Conservation (phyloP, 768 basidiomycete genomes). For the Tulasnella calospora region DNA sequence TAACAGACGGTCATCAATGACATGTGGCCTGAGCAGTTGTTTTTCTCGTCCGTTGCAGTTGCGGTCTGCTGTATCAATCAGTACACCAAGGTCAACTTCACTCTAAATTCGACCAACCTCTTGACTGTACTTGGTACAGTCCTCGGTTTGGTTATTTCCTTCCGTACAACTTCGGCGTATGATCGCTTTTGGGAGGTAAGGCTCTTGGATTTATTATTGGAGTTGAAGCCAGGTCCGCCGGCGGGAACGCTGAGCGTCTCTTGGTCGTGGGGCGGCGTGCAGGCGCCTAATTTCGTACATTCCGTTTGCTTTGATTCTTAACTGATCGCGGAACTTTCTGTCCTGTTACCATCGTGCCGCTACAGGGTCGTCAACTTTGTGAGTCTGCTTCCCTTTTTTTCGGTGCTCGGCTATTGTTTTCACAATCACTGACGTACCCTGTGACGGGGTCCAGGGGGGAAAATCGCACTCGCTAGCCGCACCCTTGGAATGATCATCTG, state of each 20-base stretch:
- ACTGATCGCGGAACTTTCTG: not conserved
- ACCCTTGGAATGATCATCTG: constrained; percentile 23
- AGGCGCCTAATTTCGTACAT: not conserved
- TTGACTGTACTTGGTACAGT: constrained; percentile 71
- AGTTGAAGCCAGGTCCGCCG: not conserved
- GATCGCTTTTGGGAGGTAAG: constrained; percentile 55
- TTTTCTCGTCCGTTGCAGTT: constrained; percentile 57
- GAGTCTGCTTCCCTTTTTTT: not conserved
- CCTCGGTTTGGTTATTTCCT: constrained; percentile 47
- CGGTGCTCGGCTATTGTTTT: not conserved
- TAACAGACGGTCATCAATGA: constrained; percentile 46
- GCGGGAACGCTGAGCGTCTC: not conserved
- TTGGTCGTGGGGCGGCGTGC: not conserved
- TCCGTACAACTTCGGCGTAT: constrained; percentile 67
- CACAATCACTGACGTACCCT: not conserved
- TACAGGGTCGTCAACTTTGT: constrained; percentile 8
- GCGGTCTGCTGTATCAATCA: constrained; percentile 45
- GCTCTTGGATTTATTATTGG: not conserved
- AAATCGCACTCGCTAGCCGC: constrained; percentile 6
- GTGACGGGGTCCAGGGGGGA: constrained; percentile 10
- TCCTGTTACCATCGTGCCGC: not conserved
- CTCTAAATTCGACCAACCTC: constrained; percentile 50
- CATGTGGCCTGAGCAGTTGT: constrained; percentile 36
- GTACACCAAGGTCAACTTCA: constrained; percentile 39
- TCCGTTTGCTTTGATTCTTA: not conserved